A percentile compares a stretch with the other conserved stretches of the same genome.
phyloP scores from a whole-genome alignment of 139 green algal genomes.

The Micractinium sp. region DNA sequence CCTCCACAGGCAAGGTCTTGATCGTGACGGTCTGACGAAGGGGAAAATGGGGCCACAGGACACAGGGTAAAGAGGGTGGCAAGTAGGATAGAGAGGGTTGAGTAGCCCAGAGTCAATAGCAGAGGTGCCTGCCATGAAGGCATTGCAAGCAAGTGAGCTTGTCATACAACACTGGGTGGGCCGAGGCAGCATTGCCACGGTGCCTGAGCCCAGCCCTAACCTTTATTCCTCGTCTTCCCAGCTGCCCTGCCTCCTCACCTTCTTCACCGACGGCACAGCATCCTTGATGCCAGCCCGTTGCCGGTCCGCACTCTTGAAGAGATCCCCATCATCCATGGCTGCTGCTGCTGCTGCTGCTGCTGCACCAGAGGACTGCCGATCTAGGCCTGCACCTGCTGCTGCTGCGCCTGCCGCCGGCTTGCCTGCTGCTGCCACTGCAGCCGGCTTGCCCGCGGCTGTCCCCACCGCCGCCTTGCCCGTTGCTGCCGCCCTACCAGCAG shows the following conservation, averaged over 20 bases:
- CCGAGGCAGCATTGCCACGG: not conserved
- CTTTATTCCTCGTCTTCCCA: not conserved
- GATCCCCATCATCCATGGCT: slow-evolving; percentile 24
- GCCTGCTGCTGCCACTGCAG: not conserved
- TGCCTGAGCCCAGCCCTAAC: too few relatives aligned
- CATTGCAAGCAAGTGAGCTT: not conserved
- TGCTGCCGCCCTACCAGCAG: not conserved
- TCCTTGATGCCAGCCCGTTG: slow-evolving; percentile 5
- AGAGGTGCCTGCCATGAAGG: not conserved
- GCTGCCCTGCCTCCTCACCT: not conserved
- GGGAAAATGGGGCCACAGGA: not conserved
- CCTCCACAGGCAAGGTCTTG: slow-evolving; percentile 5
- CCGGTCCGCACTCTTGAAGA: slow-evolving; percentile 31
- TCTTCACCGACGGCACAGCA: not conserved
- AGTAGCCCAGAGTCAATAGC: not conserved
- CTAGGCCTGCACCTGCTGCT: not conserved
- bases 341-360: not conserved
- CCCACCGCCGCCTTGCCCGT: not conserved
- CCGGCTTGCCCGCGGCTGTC: not conserved
- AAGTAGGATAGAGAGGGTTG: not conserved
- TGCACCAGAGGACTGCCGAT: slow-evolving; percentile 13
- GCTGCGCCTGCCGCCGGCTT: not conserved
- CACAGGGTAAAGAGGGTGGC: not conserved
- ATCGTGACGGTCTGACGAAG: slow-evolving; percentile 1
- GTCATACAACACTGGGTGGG: too few relatives aligned